These are phyloP conservation scores for Brassica incana DNA, from an alignment of 345 rosid species.

Conservation along the genomic window DNA sequence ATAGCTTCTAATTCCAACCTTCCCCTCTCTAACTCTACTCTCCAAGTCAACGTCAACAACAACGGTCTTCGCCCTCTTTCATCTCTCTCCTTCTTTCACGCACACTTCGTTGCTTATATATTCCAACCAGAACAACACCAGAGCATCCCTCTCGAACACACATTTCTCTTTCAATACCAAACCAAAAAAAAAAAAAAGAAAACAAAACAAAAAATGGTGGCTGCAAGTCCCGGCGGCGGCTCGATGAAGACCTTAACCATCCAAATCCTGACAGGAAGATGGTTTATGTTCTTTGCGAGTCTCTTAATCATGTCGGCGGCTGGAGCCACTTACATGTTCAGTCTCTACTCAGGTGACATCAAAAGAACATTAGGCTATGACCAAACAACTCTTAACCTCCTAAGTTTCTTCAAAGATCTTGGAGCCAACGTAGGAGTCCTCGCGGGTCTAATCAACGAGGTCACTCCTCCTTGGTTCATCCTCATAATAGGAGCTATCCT, in stretches of 20 bases:
- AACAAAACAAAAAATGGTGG: conserved; percentile 14
- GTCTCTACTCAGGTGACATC: conserved; percentile 50
- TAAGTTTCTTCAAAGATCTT: conserved; percentile 56
- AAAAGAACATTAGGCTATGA: conserved; percentile 48
- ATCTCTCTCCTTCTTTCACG: conserved; percentile 24
- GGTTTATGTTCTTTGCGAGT: conserved; percentile 55
- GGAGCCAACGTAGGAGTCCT: conserved; percentile 56
- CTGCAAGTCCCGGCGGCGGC: conserved; percentile 25
- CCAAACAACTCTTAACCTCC: conserved; percentile 52
- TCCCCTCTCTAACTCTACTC: conserved; percentile 14
- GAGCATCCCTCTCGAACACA: conserved; percentile 22
- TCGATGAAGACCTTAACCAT: conserved; percentile 40
- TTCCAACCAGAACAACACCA: conserved; percentile 33
- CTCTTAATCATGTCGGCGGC: conserved; percentile 49
- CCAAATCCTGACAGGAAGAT: conserved; percentile 48
- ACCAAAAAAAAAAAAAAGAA: not conserved
- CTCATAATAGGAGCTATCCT: conserved; percentile 47
- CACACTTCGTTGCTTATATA: conserved; percentile 35
- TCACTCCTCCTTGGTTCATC: conserved; percentile 54
- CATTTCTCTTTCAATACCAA: conserved; percentile 26
- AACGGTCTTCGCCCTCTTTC: conserved; percentile 30
- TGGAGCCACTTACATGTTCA: conserved; percentile 59
- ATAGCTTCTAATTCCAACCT: conserved; percentile 11
- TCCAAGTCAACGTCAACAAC: conserved; percentile 36
- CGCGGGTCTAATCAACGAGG: conserved; percentile 50